Evolutionary conservation across 2,329 filamentous ascomycete genomes (phyloP).

Genomic region (Colletotrichum magnum): DNA sequence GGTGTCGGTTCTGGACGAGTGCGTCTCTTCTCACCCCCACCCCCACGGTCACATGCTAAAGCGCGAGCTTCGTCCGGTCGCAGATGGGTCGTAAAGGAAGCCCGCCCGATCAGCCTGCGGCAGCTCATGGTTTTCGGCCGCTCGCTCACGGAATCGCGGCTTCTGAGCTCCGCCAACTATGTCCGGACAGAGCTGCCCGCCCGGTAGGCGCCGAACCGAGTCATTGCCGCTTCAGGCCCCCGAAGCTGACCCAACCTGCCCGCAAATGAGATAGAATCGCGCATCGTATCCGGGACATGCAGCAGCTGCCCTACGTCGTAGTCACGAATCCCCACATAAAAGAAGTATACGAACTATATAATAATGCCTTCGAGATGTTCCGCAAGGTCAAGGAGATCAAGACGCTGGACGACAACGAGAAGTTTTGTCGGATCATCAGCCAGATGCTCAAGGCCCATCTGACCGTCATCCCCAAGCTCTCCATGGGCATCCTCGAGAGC

Average conservation of each 20-base stretch:
- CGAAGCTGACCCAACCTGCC: conserved; percentile 20
- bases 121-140: conserved; percentile 98
- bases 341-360: conserved; percentile 97
- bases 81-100: conserved; percentile 94
- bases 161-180: conserved; percentile 97
- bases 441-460: conserved; percentile 88
- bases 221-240: background rate
- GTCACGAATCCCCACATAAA: conserved; percentile 96
- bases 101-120: conserved; percentile 93
- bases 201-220: conserved; percentile 63
- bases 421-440: conserved; percentile 84
- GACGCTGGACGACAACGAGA: conserved; percentile 90
- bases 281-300: conserved; percentile 96
- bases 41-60: conserved; percentile 36
- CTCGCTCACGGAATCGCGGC: conserved; percentile 88
- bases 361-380: conserved; percentile 93
- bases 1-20: conserved; percentile 76
- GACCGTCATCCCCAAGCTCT: conserved; percentile 92
- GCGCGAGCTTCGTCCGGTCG: conserved; percentile 26
- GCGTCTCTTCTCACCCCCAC: conserved; percentile 47
- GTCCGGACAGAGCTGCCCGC: conserved; percentile 94
- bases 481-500: conserved; percentile 94
- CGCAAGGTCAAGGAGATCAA: conserved; percentile 88
- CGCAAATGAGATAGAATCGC: conserved; percentile 78
- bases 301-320: conserved; percentile 94